Percentiles rank a stretch among this genome's conserved stretches.
phyloP scores from a whole-genome alignment of 2,329 filamentous ascomycete species.

The Camptophora hylomeconis region DNA sequence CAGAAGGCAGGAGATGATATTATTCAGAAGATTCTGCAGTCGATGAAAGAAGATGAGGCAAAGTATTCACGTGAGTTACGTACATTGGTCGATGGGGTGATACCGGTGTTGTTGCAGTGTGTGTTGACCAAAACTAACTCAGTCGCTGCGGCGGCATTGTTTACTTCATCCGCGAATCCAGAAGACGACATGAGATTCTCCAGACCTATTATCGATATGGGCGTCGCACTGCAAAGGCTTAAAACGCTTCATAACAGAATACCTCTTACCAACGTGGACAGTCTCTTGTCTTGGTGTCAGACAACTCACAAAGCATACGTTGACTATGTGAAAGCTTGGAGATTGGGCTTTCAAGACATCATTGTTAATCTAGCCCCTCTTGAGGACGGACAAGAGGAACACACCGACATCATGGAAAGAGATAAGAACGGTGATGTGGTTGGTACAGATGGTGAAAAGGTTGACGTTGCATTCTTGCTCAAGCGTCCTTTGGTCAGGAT shows the following conservation, averaged over 20 bases:
- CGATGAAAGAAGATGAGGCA: constrained; percentile 70
- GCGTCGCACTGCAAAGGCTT: constrained; percentile 72
- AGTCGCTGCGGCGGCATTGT: constrained; percentile 52
- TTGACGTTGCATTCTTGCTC: constrained; percentile 85
- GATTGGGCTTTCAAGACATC: constrained; percentile 85
- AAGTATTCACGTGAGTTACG: constrained; percentile 85
- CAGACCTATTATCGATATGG: constrained; percentile 88
- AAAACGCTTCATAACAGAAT: constrained; percentile 69
- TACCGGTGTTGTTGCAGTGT: constrained; percentile 78
- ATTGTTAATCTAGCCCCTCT: constrained; percentile 81
- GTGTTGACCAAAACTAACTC: constrained; percentile 62
- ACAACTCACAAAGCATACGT: constrained; percentile 65
- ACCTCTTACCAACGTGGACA: constrained; percentile 57
- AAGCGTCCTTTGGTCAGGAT: constrained; percentile 79
- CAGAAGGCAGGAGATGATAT: constrained; percentile 52
- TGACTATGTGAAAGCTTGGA: constrained; percentile 78
- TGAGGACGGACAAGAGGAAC: constrained; percentile 38
- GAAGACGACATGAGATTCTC: constrained; percentile 53
- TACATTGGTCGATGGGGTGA: constrained; percentile 86
- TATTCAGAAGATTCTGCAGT: constrained; percentile 56
- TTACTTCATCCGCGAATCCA: constrained; percentile 42
- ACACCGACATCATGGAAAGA: constrained; percentile 42
- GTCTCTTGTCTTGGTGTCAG: constrained; percentile 69
- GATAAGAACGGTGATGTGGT: constrained; percentile 49
- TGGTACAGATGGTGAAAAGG: constrained; percentile 69